Conservation (phyloP, 1,284 basidiomycete species). For the Nidula niveotomentosa region DNA sequence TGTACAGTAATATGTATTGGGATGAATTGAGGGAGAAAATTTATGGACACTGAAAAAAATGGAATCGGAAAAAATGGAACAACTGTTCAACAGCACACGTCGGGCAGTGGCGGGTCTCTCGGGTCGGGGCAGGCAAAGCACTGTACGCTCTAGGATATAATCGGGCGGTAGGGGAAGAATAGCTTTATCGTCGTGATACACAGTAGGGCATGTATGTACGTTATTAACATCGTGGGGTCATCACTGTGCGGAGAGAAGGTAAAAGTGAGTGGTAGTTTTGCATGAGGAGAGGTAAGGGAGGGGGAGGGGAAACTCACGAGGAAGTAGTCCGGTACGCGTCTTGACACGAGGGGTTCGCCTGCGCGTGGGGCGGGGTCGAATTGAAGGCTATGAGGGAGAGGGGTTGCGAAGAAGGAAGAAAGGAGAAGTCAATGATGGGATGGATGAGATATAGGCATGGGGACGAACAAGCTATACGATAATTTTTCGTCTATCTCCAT, state of each 20-base stretch:
- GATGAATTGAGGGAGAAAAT: too few species aligned
- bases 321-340: constrained; percentile 98
- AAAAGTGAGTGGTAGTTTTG: not conserved
- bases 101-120: too few species aligned
- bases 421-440: not conserved
- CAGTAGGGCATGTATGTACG: constrained; percentile 17
- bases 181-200: not conserved
- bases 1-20: too few species aligned
- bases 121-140: too few species aligned
- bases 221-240: constrained; percentile 23
- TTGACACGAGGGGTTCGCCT: constrained; percentile 96
- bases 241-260: constrained; percentile 12
- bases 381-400: constrained; percentile 75
- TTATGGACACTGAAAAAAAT: too few species aligned
- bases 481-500: constrained; percentile 99
- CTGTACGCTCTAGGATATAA: too few species aligned
- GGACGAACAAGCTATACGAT: constrained; percentile 86
- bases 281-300: not conserved
- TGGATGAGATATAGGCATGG: constrained; percentile 8
- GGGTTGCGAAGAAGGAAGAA: not conserved
- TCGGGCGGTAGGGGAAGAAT: too few species aligned
- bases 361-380: constrained; percentile 99
- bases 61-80: too few species aligned
- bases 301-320: constrained; percentile 51
- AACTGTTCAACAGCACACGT: too few species aligned